Evolutionary conservation across 495 filamentous ascomycete genomes (phyloP).

Genomic region (Astrocystis sublimbata): DNA sequence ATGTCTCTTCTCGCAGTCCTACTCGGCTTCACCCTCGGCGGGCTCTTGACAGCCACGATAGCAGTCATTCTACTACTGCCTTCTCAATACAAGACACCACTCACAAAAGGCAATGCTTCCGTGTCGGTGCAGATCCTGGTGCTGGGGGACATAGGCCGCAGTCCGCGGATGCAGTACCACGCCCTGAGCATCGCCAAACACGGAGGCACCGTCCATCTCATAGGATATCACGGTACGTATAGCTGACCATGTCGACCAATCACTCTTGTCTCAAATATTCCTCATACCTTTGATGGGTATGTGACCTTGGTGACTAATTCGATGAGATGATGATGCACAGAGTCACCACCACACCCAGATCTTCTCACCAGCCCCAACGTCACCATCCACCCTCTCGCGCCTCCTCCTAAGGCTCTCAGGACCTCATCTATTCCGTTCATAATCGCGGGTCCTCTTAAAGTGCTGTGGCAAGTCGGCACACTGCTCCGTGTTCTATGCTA

Average conservation of each 20-base stretch:
- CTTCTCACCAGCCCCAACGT: constrained; percentile 65
- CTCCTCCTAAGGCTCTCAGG: constrained; percentile 61
- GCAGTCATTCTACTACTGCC: constrained; percentile 23
- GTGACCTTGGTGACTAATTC: no score
- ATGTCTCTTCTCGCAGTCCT: constrained; percentile 31
- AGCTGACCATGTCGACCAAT: no score
- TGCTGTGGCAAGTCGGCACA: constrained; percentile 72
- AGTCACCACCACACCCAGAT: constrained; percentile 67
- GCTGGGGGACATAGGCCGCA: constrained; percentile 94
- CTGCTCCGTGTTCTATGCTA: constrained; percentile 74
- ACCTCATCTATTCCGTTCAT: constrained; percentile 76
- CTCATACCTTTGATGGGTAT: no score
- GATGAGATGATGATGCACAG: constrained; percentile 30
- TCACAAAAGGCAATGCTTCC: constrained; percentile 23
- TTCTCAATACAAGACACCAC: constrained; percentile 28
- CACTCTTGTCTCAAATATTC: background rate
- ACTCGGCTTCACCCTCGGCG: constrained; percentile 24
- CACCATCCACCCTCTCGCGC: constrained; percentile 63
- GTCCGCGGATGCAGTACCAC: constrained; percentile 99
- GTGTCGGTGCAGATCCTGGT: constrained; percentile 81
- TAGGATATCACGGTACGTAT: constrained; percentile 79
- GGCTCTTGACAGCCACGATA: constrained; percentile 22
- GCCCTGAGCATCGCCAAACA: constrained; percentile 87
- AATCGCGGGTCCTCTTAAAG: constrained; percentile 80
- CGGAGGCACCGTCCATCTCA: constrained; percentile 76